Percentiles rank a stretch among this genome's conserved stretches.
Conservation (phyloP, 1,284 basidiomycete species). For the Tylopilus sp. region DNA sequence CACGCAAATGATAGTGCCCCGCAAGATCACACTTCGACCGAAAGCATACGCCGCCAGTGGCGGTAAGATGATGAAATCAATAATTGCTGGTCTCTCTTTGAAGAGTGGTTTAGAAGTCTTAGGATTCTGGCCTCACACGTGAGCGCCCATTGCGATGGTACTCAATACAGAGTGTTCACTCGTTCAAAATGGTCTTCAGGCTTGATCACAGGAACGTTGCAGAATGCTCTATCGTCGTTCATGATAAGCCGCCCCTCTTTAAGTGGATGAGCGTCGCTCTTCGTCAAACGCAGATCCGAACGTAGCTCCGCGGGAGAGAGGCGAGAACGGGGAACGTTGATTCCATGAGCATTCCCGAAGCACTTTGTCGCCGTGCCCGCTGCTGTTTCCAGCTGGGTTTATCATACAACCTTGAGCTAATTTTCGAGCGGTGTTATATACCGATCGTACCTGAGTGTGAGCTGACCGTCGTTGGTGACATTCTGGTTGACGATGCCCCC, state of each 20-base stretch:
- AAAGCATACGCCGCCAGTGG: constrained; percentile 93
- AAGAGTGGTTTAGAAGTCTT: constrained; percentile 93
- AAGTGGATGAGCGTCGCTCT: constrained; percentile 93
- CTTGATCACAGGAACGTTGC: constrained; percentile 94
- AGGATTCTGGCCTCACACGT: constrained; percentile 52
- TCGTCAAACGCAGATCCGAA: constrained; percentile 90
- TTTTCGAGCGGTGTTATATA: constrained; percentile 3
- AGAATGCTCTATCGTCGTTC: constrained; percentile 85
- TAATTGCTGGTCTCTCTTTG: constrained; percentile 90
- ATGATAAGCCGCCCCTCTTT: constrained; percentile 91
- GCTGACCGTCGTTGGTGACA: constrained; percentile 78
- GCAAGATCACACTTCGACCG: constrained; percentile 85
- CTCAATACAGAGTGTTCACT: constrained; percentile 47
- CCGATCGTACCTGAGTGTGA: constrained; percentile 55
- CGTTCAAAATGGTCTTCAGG: constrained; percentile 86
- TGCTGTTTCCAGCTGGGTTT: constrained; percentile 85
- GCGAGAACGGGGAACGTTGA: constrained; percentile 94
- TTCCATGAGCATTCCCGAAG: constrained; percentile 89
- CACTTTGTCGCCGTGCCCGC: constrained; percentile 97
- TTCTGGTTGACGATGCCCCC: constrained; percentile 94
- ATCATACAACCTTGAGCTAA: constrained; percentile 3
- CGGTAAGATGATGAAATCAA: constrained; percentile 93
- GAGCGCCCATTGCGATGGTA: not conserved
- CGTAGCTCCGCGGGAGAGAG: constrained; percentile 95
- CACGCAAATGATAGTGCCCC: constrained; percentile 72